phyloP scores from a whole-genome alignment of 805 yeast genomes.

The Teunomyces kruisii region DNA sequence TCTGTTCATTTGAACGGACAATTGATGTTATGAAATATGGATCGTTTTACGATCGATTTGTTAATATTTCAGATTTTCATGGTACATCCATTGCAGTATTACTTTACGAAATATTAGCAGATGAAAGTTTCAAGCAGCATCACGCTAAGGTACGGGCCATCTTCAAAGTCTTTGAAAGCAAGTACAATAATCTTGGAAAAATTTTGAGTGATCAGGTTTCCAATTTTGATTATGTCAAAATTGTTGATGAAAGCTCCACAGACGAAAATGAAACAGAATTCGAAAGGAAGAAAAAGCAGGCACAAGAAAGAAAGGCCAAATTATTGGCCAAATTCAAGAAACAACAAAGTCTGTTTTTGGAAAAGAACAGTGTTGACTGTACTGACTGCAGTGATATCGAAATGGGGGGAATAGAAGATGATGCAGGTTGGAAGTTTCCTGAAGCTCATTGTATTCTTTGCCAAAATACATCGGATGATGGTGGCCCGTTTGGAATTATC shows the following conservation, averaged over 20 bases:
- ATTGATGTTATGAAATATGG: slow-evolving; percentile 31
- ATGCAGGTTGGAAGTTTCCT: slow-evolving; percentile 62
- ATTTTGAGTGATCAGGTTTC: slow-evolving; percentile 18
- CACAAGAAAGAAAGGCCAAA: slow-evolving; percentile 66
- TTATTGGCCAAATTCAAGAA: slow-evolving; percentile 75
- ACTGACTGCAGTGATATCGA: slow-evolving; percentile 41
- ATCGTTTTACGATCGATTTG: slow-evolving; percentile 27
- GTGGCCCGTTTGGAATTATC: slow-evolving; percentile 75
- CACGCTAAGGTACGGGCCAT: slow-evolving; percentile 62
- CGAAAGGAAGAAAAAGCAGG: slow-evolving; percentile 64
- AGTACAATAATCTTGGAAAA: slow-evolving; percentile 20
- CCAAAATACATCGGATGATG: slow-evolving; percentile 67
- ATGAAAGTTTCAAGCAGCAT: slow-evolving; percentile 40
- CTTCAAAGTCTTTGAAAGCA: slow-evolving; percentile 33
- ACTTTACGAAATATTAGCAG: slow-evolving; percentile 37
- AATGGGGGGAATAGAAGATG: slow-evolving; percentile 34
- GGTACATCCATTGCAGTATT: slow-evolving; percentile 38
- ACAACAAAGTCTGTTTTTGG: slow-evolving; percentile 76
- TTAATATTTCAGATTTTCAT: slow-evolving; percentile 30
- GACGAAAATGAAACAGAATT: slow-evolving; percentile 33
- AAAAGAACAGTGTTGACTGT: slow-evolving; percentile 40
- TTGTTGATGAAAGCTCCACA: slow-evolving; percentile 16
- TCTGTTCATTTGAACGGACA: slow-evolving; percentile 40
- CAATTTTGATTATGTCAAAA: slow-evolving; percentile 21
- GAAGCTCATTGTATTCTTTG: slow-evolving; percentile 77